Evolutionary conservation across 371 early-diverging fungal species (phyloP), one percentile per base, ranked within the genome.

Genomic region (Chytridium lagenaria): DNA sequence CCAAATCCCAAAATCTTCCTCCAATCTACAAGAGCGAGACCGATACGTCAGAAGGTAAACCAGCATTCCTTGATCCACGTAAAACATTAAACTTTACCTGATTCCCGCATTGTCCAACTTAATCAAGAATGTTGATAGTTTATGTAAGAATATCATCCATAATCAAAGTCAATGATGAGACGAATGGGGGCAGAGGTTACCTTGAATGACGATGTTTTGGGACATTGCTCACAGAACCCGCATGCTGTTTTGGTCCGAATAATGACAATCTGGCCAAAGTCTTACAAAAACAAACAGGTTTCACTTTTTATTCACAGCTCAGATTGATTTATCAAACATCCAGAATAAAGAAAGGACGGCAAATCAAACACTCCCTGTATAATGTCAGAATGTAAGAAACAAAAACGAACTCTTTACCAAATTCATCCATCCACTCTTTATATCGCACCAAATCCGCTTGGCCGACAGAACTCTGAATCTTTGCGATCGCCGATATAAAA

Each of bases 101-200:
- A 71, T 87, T 88, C 15, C 88, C 88, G 70, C 85, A 84, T 65
- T 88, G 88, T 7, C 88, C 88, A 37, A 88, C 88, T n/a, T n/a
- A n/a, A n/a, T n/a, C n/a, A n/a, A n/a, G n/a, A n/a, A n/a, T 80
- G 39, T 38, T 28, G 31, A 10, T 22, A 37, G 33, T 0, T 55
- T 26, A 52, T 33, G n/a, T n/a, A n/a, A n/a, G n/a, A n/a, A n/a
- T n/a, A n/a, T n/a, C n/a, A n/a, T n/a, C n/a, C n/a, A n/a, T n/a
- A n/a, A n/a, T n/a, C n/a, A n/a, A n/a, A n/a, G n/a, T n/a, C n/a
- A 2, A 15, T 16, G 22, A 28, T 26, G 55, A 50, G 40, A 15
- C 7, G n/a, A 0, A 30, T 3, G 30, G 26, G 38, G 39, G 1
- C 10, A 31, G 23, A 36, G 22, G 70, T 59, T 26, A 82, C 83